phyloP scores from a whole-genome alignment of 2,329 filamentous ascomycete species.

The Verticillium zaregamsianum region DNA sequence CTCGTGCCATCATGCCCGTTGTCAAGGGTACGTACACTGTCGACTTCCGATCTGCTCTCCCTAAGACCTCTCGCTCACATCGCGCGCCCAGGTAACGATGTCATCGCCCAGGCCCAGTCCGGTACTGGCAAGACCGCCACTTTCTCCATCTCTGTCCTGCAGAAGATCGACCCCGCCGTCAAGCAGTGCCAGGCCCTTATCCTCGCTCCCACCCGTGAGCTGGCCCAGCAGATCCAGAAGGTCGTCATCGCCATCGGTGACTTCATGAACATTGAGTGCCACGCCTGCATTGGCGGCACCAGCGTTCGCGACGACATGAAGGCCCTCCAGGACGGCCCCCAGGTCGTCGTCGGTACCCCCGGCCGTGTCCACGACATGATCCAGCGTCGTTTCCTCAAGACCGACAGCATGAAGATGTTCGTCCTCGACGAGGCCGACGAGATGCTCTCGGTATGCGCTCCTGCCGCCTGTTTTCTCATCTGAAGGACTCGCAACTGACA shows the following conservation, averaged over 20 bases:
- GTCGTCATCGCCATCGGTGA: conserved; percentile 98
- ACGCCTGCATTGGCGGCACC: conserved; percentile 98
- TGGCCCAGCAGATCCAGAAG: conserved; percentile 99
- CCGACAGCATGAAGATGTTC: conserved; percentile 99
- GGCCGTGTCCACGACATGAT: conserved; percentile 99
- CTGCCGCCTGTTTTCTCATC: not conserved
- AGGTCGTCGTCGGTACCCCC: conserved; percentile 96
- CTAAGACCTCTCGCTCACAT: conserved; percentile 8
- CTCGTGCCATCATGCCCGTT: conserved; percentile 99
- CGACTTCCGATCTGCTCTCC: not conserved
- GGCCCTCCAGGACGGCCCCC: conserved; percentile 90
- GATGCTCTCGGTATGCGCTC: conserved; percentile 77
- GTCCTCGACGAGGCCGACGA: conserved; percentile 99
- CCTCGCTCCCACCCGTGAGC: conserved; percentile 94
- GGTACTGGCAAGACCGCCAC: conserved; percentile 99
- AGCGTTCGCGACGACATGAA: conserved; percentile 98
- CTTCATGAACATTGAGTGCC: conserved; percentile 99
- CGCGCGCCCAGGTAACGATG: conserved; percentile 72
- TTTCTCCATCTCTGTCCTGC: conserved; percentile 97
- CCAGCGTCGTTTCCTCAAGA: conserved; percentile 94
- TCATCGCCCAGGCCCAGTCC: conserved; percentile 99
- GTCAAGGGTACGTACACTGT: conserved; percentile 78
- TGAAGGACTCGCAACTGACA: conserved; percentile 18
- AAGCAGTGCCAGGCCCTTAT: conserved; percentile 99
- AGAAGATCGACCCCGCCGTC: conserved; percentile 94